Conservation (phyloP, 129 eudicot species). For the Artemisia argyi region DNA sequence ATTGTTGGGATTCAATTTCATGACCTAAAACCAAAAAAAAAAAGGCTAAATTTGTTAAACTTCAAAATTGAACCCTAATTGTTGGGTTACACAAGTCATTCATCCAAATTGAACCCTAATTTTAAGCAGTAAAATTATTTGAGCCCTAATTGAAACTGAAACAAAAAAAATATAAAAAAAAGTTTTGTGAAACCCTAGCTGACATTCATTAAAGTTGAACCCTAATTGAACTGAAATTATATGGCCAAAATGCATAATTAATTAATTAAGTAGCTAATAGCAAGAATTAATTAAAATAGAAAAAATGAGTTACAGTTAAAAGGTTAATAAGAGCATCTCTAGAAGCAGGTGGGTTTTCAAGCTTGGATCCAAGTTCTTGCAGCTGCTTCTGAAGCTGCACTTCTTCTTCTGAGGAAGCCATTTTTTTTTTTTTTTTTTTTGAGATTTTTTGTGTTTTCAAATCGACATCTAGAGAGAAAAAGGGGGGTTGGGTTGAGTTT, state of each 20-base stretch:
- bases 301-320: conserved; percentile 10
- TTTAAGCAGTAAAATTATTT: conserved; percentile 9
- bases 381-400: conserved; percentile 32
- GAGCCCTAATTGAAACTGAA: neutral
- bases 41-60: no score
- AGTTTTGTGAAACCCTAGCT: neutral
- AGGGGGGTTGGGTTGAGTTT: neutral
- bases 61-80: no score
- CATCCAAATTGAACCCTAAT: conserved; percentile 33
- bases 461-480: conserved; percentile 30
- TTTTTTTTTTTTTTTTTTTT: conserved; percentile 16
- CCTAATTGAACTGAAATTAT: neutral
- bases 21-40: no score
- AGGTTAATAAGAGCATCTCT: conserved; percentile 38
- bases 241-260: neutral
- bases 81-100: neutral
- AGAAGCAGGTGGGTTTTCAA: conserved; percentile 25
- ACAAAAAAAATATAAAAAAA: neutral
- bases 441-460: conserved; percentile 22
- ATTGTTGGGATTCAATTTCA: no score
- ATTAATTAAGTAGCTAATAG: conserved; percentile 14
- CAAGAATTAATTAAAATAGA: no score
- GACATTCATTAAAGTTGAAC: neutral
- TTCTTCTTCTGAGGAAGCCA: no score
- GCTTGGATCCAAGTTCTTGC: conserved; percentile 37